Conservation (phyloP, 2,329 filamentous ascomycete genomes). For the Monosporascus ibericus region DNA sequence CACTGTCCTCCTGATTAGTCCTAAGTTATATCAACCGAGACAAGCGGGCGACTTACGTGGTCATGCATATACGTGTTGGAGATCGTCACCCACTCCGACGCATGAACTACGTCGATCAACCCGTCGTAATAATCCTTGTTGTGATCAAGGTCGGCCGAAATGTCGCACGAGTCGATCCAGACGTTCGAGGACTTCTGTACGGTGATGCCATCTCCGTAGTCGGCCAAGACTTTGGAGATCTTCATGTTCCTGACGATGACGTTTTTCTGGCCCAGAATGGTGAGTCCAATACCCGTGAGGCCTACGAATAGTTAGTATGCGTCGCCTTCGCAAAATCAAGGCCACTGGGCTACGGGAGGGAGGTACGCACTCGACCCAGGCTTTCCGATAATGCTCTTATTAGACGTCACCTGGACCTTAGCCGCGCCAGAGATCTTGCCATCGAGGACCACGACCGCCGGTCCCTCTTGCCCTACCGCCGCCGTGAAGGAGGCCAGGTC, state of each 20-base stretch:
- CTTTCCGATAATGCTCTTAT: conserved; percentile 41
- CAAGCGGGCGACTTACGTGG: conserved; percentile 31
- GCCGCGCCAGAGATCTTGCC: conserved; percentile 33
- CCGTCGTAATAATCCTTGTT: conserved; percentile 58
- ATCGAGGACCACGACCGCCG: conserved; percentile 35
- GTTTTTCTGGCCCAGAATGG: conserved; percentile 40
- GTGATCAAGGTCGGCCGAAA: conserved; percentile 45
- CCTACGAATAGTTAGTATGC: conserved; percentile 8
- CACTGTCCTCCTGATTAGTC: conserved; percentile 26
- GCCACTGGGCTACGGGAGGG: neutral
- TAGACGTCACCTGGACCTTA: conserved; percentile 34
- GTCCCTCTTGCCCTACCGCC: conserved; percentile 38
- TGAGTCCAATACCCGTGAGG: conserved; percentile 33
- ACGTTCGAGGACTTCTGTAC: conserved; percentile 37
- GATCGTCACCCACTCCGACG: conserved; percentile 44
- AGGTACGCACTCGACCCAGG: conserved; percentile 19
- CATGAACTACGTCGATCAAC: conserved; percentile 52
- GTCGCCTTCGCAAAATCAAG: neutral
- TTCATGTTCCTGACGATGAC: conserved; percentile 47
- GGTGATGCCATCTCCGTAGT: conserved; percentile 40
- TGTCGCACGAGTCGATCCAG: conserved; percentile 54
- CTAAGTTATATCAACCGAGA: conserved; percentile 24
- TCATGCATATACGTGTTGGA: conserved; percentile 33
- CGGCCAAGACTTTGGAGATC: conserved; percentile 35
- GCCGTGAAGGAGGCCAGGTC: conserved; percentile 39